Base-by-base conservation (phyloP, 805 yeast species). In the Jamesozyma hellenica region DNA sequence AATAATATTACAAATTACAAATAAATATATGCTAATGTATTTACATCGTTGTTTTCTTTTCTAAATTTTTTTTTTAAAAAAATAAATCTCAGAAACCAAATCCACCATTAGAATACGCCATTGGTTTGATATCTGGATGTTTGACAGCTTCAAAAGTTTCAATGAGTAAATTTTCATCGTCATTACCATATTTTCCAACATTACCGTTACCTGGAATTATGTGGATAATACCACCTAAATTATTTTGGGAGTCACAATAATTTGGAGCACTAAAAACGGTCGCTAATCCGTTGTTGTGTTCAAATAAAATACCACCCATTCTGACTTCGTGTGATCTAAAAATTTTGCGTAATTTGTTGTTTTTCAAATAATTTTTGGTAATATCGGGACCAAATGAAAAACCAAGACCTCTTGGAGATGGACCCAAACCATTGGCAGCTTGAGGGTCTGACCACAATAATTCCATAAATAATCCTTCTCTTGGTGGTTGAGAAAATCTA, bases 211-310 rank as follows among this genome's bases (percentile, higher is more conserved):
- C 58, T 19, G 65, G 65, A 6, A 53, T 55, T 48, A 90, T 72
- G 53, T 87, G 82, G 44, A 92, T 80, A 41, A 82, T 82, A 9
- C 94, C 97, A 39, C 96, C 99, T 48, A 75, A 61, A 61, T 92
- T 92, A 12, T 94, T 95, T 40, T 85, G 87, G 13, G 80, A 67
- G 58, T 92, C 99, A 66, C 97, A 90, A 62, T 90, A 90, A 60
- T 92, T 90, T 28, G 99, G 99, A 0, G 99, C 99, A 61, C 94
- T 80, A 61, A 92, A 92, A n/a, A 92, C 95, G 0, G 99, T 92
- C 39, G 87, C 75, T 38, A 92, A 72, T 48, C 77, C 71, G 11
- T 94, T 94, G 42, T 82, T 71, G 55, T 92, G 99, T 56, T 90
- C 96, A 34, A 70, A 70, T 48, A 85, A 86, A 43, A 81, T 86